Percentiles rank a stretch among this genome's conserved stretches.
These are phyloP conservation scores for Lodderomyces parapsilosis DNA, from an alignment of 1,139 yeast genomes.

Conservation along the genomic window DNA sequence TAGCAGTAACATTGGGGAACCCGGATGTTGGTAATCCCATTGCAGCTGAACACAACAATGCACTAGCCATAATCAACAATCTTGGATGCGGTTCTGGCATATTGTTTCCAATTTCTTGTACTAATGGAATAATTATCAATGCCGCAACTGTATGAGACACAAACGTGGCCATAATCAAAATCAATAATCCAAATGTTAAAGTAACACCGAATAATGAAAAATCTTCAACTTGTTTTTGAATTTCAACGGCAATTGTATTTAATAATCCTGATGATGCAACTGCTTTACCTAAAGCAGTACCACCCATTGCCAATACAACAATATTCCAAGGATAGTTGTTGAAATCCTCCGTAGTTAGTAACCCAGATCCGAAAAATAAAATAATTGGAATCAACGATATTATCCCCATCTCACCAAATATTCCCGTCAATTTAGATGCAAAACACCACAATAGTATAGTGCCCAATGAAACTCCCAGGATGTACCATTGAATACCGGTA, in stretches of 20 bases:
- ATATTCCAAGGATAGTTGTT: slow-evolving; percentile 78
- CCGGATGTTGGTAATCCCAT: slow-evolving; percentile 80
- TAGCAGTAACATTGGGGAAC: slow-evolving; percentile 79
- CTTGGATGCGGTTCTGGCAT: slow-evolving; percentile 57
- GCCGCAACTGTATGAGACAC: slow-evolving; percentile 81
- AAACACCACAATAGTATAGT: slow-evolving; percentile 76
- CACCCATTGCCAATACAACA: slow-evolving; percentile 77
- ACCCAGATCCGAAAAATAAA: slow-evolving; percentile 68
- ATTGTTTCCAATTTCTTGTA: slow-evolving; percentile 63
- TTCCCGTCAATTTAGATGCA: slow-evolving; percentile 51
- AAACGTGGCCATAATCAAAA: slow-evolving; percentile 69
- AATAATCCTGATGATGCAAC: slow-evolving; percentile 70
- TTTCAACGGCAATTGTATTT: slow-evolving; percentile 57
- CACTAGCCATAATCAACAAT: slow-evolving; percentile 63
- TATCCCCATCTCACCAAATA: slow-evolving; percentile 71
- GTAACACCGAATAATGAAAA: slow-evolving; percentile 60
- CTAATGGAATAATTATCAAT: slow-evolving; percentile 66
- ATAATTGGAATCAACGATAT: slow-evolving; percentile 67
- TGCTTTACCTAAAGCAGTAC: slow-evolving; percentile 72
- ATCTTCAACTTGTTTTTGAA: slow-evolving; percentile 55
- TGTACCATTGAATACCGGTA: slow-evolving; percentile 62
- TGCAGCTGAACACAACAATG: slow-evolving; percentile 68
- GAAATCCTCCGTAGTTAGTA: slow-evolving; percentile 62
- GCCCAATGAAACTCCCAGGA: slow-evolving; percentile 47
- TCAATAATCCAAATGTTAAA: slow-evolving; percentile 63